Evolutionary conservation across 441 rosid species (phyloP), one percentile per base, ranked within the genome.

Genomic region (Caryocar brasiliense): DNA sequence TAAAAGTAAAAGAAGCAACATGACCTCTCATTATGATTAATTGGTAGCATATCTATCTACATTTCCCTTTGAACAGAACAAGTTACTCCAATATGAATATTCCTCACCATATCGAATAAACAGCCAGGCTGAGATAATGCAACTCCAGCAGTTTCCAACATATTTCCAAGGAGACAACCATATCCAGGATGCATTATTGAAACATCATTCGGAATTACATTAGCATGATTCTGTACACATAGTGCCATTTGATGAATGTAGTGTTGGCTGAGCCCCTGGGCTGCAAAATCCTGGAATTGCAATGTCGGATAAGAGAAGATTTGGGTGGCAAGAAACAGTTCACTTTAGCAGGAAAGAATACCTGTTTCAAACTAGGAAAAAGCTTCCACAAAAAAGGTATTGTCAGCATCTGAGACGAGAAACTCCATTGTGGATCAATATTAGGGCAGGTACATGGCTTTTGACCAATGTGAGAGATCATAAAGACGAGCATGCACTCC

Each of bases 161-260:
- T 65, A 64, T 89, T 93, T 58, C 89, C 99, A 58, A 93, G 93
- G 47, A 93, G 88, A 65, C 97, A 86, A 35, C 96, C 97, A 72
- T 78, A 74, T 45, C 85, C 73, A 52, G 99, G 95, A 67, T 68
- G 76, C 54, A 75, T 79, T 34, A 51, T 47, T 23, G 85, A 76
- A 47, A 78, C 59, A 70, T 86, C 91, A 33, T 48, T 40, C 6
- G 96, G 93, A 49, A 86, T 73, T 26, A 82, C 67, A 72, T 72
- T 68, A 40, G 80, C 53, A 51, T 72, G 73, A 60, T 75, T 73
- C 71, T 77, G 80, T 64, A 84, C 70, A 40, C 78, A 75, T 11
- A 68, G 67, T 39, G 86, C 85, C 83, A 84, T 79, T 69, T 86
- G 85, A 74, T 72, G 91, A 55, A 83, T 69, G 65, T 88, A 89